phyloP scores from a whole-genome alignment of 176 grass and related monocot genomes.

The Oryza glumipatula region DNA sequence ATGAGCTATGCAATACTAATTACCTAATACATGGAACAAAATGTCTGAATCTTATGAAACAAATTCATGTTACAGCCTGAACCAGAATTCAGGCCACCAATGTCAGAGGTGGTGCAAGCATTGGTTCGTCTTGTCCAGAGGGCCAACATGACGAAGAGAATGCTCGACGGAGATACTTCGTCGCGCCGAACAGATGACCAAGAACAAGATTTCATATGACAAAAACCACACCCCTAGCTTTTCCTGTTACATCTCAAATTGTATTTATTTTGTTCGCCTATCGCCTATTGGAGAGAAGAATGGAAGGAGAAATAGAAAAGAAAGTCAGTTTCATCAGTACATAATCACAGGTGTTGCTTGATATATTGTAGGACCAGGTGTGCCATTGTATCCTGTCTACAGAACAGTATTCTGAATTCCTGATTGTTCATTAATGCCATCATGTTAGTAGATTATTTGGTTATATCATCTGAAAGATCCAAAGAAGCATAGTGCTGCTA shows the following conservation, averaged over 20 bases:
- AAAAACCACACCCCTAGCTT: neutral
- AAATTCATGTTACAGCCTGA: constrained; percentile 56
- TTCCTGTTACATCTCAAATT: constrained; percentile 16
- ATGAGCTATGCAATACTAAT: neutral
- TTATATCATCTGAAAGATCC: constrained; percentile 1
- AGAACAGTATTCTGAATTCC: neutral
- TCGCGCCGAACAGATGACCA: constrained; percentile 48
- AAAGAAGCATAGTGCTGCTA: constrained; percentile 1
- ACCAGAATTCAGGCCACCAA: constrained; percentile 80
- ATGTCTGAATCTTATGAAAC: neutral
- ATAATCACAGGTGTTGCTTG: constrained; percentile 47
- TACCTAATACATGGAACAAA: neutral
- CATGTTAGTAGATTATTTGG: constrained; percentile 30
- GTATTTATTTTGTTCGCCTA: constrained; percentile 35
- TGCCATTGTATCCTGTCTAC: constrained; percentile 3
- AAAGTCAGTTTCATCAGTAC: constrained; percentile 22
- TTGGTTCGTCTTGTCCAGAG: constrained; percentile 75
- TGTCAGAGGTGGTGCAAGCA: constrained; percentile 84
- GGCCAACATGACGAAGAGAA: constrained; percentile 79
- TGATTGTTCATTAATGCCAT: constrained; percentile 24
- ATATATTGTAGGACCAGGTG: neutral
- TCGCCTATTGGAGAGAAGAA: neutral
- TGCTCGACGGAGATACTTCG: constrained; percentile 52
- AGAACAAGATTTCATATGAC: constrained; percentile 61
- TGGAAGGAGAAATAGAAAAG: constrained; percentile 2